phyloP scores from a whole-genome alignment of 2,329 filamentous ascomycete species.

The Chaetomiaceae sp. region DNA sequence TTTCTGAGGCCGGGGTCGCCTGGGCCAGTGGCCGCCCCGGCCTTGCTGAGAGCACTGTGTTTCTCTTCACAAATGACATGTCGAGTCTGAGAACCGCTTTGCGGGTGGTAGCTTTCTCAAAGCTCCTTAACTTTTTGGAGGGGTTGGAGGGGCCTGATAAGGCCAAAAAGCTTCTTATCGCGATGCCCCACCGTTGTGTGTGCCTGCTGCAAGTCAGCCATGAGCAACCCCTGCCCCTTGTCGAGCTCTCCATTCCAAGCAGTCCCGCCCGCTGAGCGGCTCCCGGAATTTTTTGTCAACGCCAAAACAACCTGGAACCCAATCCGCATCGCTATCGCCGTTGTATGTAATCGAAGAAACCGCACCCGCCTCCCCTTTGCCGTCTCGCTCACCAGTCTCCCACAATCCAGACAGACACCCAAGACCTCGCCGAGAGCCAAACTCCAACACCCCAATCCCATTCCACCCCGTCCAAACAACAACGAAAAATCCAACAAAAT shows the following conservation, averaged over 20 bases:
- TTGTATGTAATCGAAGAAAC: neutral
- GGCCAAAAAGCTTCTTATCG: conserved; percentile 13
- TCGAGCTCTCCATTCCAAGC: neutral
- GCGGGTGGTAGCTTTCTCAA: neutral
- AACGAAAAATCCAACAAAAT: conserved; percentile 32
- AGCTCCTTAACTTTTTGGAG: conserved; percentile 7
- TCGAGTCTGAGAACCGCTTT: neutral
- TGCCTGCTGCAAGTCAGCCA: conserved; percentile 1
- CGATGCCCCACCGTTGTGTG: neutral
- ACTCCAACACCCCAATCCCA: neutral
- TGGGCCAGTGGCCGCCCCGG: conserved; percentile 30
- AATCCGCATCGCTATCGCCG: neutral
- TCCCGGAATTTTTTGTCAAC: conserved; percentile 18
- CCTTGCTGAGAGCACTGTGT: conserved; percentile 44
- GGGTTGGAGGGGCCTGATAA: conserved; percentile 19
- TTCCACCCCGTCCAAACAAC: neutral
- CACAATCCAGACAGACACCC: neutral
- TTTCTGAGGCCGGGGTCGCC: conserved; percentile 22
- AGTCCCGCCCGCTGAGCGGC: neutral
- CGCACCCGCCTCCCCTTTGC: neutral
- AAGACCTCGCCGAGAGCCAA: neutral
- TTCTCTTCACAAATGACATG: conserved; percentile 59
- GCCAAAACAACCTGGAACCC: neutral
- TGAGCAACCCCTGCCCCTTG: neutral
- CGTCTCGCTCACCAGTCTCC: neutral